A percentile compares a stretch with the other conserved stretches of the same genome.
These are phyloP conservation scores for Backusella tarrabulga DNA, from an alignment of 192 early-diverging fungal species.

Conservation along the genomic window DNA sequence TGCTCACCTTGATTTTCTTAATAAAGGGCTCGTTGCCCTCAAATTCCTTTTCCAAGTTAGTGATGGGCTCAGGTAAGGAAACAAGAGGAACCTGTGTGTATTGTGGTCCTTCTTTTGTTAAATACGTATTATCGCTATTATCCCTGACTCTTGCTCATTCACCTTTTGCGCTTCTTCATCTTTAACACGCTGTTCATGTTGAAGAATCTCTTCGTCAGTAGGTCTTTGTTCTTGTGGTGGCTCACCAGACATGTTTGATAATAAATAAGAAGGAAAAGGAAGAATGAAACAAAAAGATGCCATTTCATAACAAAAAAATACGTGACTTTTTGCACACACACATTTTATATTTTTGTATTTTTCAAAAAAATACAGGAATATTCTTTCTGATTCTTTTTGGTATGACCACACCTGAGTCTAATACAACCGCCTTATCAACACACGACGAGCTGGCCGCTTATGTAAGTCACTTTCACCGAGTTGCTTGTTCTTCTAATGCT, in stretches of 20 bases:
- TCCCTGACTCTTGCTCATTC: not conserved
- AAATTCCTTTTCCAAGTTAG: constrained; percentile 49
- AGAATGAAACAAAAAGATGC: not conserved
- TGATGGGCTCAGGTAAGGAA: constrained; percentile 43
- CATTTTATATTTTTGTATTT: not conserved
- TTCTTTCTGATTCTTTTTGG: not conserved
- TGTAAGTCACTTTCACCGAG: not conserved
- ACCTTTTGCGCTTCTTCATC: constrained; percentile 56
- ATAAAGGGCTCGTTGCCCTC: constrained; percentile 48
- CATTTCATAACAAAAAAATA: not conserved
- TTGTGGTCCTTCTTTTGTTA: not conserved
- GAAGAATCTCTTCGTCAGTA: constrained; percentile 43
- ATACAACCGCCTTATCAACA: not conserved
- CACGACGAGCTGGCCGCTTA: not conserved
- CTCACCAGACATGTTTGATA: not conserved
- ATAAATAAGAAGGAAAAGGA: not conserved
- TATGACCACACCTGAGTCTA: not conserved
- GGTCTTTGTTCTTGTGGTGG: not conserved
- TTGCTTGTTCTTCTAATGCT: too few species aligned
- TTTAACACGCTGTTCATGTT: constrained; percentile 49
- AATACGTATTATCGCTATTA: too few species aligned
- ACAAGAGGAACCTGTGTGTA: constrained; percentile 48
- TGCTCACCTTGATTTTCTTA: constrained; percentile 49
- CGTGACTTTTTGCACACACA: not conserved
- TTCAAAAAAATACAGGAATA: too few species aligned